Conservation (phyloP, 306 rosid genomes). For the Fragaria ananassa region DNA sequence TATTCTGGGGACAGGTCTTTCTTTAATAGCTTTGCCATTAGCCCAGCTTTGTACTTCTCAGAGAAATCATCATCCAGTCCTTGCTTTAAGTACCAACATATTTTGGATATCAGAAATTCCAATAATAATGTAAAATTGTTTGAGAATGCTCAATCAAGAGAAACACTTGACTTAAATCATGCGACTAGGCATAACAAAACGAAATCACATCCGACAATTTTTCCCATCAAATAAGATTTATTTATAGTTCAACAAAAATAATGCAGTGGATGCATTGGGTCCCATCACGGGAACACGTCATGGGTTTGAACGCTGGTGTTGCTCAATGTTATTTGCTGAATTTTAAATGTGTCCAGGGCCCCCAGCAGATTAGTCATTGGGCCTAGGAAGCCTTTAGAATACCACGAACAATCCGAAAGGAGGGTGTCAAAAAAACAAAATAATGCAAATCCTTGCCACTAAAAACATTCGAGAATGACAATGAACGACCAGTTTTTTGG, state of each 20-base stretch:
- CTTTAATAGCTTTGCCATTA: slow-evolving; percentile 76
- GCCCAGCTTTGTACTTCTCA: slow-evolving; percentile 69
- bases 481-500: neutral
- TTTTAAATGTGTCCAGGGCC: too few species aligned
- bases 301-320: too few species aligned
- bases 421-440: neutral
- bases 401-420: too few species aligned
- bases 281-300: too few species aligned
- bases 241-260: neutral
- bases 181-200: too few species aligned
- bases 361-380: too few species aligned
- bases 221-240: neutral
- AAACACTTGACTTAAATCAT: slow-evolving; percentile 5
- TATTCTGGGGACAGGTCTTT: slow-evolving; percentile 78
- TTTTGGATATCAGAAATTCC: slow-evolving; percentile 13
- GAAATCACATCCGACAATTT: too few species aligned
- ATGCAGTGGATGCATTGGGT: too few species aligned
- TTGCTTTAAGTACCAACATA: slow-evolving; percentile 48
- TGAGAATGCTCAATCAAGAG: slow-evolving; percentile 7
- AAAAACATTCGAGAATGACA: neutral
- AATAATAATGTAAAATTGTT: neutral
- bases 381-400: too few species aligned
- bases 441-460: neutral
- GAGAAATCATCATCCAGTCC: slow-evolving; percentile 70
- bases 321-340: too few species aligned